Conservation (phyloP, 208 protist species). For the Jaenimonas drosophilae region DNA sequence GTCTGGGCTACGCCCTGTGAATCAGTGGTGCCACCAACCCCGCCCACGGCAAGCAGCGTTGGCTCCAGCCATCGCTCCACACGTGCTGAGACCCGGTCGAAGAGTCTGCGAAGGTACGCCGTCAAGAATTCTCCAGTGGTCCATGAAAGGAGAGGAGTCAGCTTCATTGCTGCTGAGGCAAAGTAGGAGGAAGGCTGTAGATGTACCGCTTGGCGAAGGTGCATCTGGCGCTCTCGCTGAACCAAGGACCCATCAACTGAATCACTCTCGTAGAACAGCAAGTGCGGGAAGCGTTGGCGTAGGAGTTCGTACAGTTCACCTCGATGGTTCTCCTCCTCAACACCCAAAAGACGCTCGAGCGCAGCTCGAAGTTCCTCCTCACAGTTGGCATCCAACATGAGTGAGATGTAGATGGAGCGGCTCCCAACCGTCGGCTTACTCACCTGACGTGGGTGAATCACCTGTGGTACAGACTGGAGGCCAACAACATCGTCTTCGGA, state of each 20-base stretch:
- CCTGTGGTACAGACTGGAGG: neutral
- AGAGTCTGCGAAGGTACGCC: constrained; percentile 71
- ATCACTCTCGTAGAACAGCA: neutral
- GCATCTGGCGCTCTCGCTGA: constrained; percentile 12
- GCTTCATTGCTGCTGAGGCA: neutral
- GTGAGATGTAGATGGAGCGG: constrained; percentile 40
- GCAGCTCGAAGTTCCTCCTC: constrained; percentile 28
- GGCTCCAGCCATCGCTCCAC: no score
- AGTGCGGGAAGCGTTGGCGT: neutral
- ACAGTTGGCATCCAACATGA: constrained; percentile 59
- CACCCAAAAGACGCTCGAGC: constrained; percentile 29
- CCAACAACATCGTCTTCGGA: neutral
- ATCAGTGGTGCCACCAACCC: neutral
- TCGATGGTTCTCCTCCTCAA: no score
- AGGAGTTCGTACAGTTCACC: no score
- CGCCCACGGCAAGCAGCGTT: no score
- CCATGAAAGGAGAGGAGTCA: constrained; percentile 55
- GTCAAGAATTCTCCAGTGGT: constrained; percentile 25
- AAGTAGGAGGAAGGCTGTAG: constrained; percentile 37
- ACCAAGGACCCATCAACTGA: neutral
- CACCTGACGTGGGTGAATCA: constrained; percentile 52
- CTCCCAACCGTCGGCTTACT: constrained; percentile 39
- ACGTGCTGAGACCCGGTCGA: no score
- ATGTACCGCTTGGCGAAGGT: constrained; percentile 29
- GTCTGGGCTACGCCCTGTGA: constrained; percentile 4